Conservation (phyloP, 768 basidiomycete species). For the Antrodiella citrinella region DNA sequence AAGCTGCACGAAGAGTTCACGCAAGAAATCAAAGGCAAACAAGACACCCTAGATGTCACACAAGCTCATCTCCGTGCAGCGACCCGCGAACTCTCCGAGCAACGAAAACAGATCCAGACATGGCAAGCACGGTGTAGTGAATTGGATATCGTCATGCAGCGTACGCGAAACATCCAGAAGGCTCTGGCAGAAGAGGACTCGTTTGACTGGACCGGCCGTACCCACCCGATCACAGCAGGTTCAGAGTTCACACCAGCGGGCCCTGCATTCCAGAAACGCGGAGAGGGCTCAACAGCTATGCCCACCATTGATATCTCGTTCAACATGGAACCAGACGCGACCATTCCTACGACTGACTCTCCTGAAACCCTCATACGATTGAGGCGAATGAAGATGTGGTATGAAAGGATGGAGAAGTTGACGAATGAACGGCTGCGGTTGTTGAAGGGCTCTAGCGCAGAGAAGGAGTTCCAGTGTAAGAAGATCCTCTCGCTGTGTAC, state of each 20-base stretch:
- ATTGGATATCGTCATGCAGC: constrained; percentile 74
- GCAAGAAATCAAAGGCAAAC: constrained; percentile 76
- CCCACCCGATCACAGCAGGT: constrained; percentile 33
- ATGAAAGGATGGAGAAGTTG: constrained; percentile 66
- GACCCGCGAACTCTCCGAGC: constrained; percentile 85
- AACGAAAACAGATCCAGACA: constrained; percentile 73
- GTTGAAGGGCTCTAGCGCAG: constrained; percentile 73
- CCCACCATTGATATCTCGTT: constrained; percentile 44
- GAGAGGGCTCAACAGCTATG: constrained; percentile 43
- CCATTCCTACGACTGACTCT: constrained; percentile 54
- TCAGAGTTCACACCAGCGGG: constrained; percentile 31
- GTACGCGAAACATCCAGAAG: constrained; percentile 76
- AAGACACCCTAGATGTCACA: constrained; percentile 80
- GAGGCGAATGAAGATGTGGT: constrained; percentile 77
- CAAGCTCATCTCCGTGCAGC: constrained; percentile 83
- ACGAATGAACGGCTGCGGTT: constrained; percentile 61
- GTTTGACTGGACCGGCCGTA: constrained; percentile 87
- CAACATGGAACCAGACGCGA: constrained; percentile 66
- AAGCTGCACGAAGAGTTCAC: constrained; percentile 72
- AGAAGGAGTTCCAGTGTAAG: constrained; percentile 88
- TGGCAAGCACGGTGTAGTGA: constrained; percentile 72
- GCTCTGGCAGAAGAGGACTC: constrained; percentile 70
- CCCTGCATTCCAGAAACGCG: constrained; percentile 66
- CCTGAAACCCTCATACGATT: constrained; percentile 58
- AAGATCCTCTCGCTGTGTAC: constrained; percentile 88